phyloP scores from a whole-genome alignment of 768 basidiomycete genomes.

The Lyophyllum atratum region DNA sequence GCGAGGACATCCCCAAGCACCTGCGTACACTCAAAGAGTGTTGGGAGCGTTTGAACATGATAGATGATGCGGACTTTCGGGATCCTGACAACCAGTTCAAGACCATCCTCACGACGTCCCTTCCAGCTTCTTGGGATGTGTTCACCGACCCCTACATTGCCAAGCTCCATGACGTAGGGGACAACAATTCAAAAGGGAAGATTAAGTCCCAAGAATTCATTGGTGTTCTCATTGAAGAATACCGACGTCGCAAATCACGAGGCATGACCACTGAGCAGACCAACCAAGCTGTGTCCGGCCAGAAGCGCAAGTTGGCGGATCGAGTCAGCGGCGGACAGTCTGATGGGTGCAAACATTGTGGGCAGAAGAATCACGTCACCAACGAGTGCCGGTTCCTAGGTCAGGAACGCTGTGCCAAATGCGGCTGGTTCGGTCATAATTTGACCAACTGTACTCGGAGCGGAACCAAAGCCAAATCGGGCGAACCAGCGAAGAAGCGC shows the following conservation, averaged over 20 bases:
- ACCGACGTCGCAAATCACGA: background rate
- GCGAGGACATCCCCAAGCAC: background rate
- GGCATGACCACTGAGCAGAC: too few species aligned
- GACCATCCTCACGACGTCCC: background rate
- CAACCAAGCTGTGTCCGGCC: too few species aligned
- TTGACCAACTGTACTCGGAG: too few species aligned
- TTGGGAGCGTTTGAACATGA: background rate
- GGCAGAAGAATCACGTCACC: too few species aligned
- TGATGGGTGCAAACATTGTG: too few species aligned
- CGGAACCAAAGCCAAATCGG: too few species aligned
- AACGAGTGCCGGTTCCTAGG: too few species aligned
- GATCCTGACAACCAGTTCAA: constrained; percentile 1
- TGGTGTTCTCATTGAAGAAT: background rate
- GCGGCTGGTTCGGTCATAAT: too few species aligned
- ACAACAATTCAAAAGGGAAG: background rate
- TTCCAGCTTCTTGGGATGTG: background rate
- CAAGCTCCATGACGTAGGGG: background rate
- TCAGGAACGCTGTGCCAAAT: too few species aligned
- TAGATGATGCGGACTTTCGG: background rate
- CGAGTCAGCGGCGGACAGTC: too few species aligned
- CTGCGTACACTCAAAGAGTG: background rate
- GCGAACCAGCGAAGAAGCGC: background rate
- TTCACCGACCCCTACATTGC: background rate
- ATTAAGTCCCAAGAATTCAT: background rate
- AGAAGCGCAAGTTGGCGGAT: too few species aligned